Evolutionary conservation across 345 rosid species (phyloP), one percentile per base, ranked within the genome.

Genomic region (Cardamine chenopodiifolia): DNA sequence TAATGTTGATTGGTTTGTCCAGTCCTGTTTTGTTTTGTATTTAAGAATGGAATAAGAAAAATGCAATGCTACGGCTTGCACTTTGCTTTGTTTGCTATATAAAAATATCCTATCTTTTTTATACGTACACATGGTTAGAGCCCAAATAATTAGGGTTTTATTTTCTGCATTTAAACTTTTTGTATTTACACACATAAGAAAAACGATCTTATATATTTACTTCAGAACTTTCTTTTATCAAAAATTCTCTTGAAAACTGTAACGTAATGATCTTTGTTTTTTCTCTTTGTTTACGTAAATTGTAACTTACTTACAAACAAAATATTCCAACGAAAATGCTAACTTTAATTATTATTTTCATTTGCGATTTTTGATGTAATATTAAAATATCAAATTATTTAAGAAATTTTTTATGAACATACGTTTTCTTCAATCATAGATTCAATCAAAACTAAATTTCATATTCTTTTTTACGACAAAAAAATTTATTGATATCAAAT

Each of bases 21-120:
- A 34, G 56, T 31, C 39, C 14, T 14, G 45, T 72, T 31, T 15
- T 55, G 14, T 65, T 49, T 42, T 73, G 71, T 63, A 40, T 73
- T 19, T 40, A 9, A 20, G 15, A 14, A n/a, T 42, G 55, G n/a
- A 72, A 73, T 64, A 73, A 65, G 19, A 44, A 40, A 22, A 22
- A 31, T 29, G 71, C 65, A 42, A 65, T 65, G 66, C 58, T 44
- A 55, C 47, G 50, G 57, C 57, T 64, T 70, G 77, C 63, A 72
- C n/a, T 25, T 62, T 54, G 63, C 55, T 72, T 72, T 40, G 55
- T 64, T 55, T 73, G 49, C 48, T 63, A 44, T 31, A 22, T 29
- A n/a, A 31, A 40, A 52, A 8, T 47, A 25, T 23, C 18, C 47
- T n/a, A 20, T 48, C 32, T 25, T 7, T 69, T 20, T 44, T 23